These are phyloP conservation scores for Rhododendron vialii DNA, from an alignment of 148 eudicot genomes.

Conservation along the genomic window DNA sequence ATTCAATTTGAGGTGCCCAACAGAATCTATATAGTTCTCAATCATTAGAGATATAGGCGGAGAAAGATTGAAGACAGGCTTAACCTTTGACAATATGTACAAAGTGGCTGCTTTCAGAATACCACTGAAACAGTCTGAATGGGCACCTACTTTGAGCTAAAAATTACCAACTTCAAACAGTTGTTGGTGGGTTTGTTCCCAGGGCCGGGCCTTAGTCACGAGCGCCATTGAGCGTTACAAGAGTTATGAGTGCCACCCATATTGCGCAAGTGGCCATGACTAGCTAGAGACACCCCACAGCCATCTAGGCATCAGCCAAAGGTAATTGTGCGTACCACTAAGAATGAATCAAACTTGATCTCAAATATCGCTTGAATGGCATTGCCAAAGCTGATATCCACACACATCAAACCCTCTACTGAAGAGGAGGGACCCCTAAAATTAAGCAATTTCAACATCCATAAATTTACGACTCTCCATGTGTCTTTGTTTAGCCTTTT, in stretches of 20 bases:
- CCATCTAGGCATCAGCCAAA: not conserved
- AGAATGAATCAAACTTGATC: not conserved
- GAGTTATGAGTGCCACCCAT: not conserved
- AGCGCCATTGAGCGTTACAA: not conserved
- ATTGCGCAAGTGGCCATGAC: not conserved
- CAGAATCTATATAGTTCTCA: no score
- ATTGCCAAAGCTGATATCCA: not conserved
- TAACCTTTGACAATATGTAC: no score
- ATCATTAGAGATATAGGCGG: no score
- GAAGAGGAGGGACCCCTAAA: not conserved
- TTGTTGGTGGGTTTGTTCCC: not conserved
- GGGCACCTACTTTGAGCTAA: no score
- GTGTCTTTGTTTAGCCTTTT: not conserved
- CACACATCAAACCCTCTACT: not conserved
- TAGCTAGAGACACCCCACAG: not conserved
- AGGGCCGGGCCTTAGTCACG: not conserved
- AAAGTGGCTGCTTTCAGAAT: no score
- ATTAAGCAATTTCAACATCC: not conserved
- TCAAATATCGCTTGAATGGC: not conserved
- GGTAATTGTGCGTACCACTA: not conserved
- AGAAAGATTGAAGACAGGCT: no score
- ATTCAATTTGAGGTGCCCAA: no score
- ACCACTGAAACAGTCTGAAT: no score
- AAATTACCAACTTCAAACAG: no score
- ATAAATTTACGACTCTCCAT: not conserved